These are phyloP conservation scores for Domatiomyces catenatus DNA, from an alignment of 2,329 filamentous ascomycete species.

Conservation along the genomic window DNA sequence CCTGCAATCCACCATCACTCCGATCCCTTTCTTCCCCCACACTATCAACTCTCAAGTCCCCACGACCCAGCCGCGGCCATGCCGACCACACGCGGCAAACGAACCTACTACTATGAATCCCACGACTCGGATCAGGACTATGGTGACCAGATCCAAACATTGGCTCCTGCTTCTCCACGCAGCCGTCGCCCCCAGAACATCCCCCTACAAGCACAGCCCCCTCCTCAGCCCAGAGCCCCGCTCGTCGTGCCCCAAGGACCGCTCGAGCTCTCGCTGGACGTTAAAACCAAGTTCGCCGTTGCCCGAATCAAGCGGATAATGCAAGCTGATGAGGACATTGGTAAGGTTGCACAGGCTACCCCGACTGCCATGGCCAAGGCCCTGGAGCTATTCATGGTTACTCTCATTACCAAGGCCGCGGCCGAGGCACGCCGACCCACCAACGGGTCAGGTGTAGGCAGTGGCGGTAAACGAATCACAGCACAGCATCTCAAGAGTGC, in stretches of 20 bases:
- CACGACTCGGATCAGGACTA: background rate
- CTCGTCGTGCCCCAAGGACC: background rate
- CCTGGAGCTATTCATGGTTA: slow-evolving; percentile 94
- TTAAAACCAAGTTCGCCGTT: slow-evolving; percentile 92
- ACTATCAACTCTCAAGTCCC: background rate
- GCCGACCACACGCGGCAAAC: background rate
- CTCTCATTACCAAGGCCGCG: slow-evolving; percentile 75
- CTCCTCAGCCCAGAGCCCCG: slow-evolving; percentile 5
- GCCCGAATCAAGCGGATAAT: slow-evolving; percentile 97
- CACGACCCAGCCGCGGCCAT: background rate
- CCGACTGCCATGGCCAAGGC: slow-evolving; percentile 93
- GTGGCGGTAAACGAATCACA: slow-evolving; percentile 56
- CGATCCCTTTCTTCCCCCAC: background rate
- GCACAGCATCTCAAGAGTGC: slow-evolving; percentile 85
- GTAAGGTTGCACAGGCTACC: slow-evolving; percentile 94
- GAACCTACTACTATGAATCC: background rate
- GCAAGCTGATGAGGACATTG: slow-evolving; percentile 97
- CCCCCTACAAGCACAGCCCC: slow-evolving; percentile 2
- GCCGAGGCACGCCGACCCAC: slow-evolving; percentile 66
- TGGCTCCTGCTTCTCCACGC: background rate
- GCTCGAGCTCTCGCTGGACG: slow-evolving; percentile 44
- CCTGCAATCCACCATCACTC: background rate
- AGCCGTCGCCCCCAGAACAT: background rate
- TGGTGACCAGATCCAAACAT: background rate
- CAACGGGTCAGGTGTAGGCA: slow-evolving; percentile 28